Evolutionary conservation across 306 rosid genomes (phyloP).

Genomic region (Datisca glomerata): DNA sequence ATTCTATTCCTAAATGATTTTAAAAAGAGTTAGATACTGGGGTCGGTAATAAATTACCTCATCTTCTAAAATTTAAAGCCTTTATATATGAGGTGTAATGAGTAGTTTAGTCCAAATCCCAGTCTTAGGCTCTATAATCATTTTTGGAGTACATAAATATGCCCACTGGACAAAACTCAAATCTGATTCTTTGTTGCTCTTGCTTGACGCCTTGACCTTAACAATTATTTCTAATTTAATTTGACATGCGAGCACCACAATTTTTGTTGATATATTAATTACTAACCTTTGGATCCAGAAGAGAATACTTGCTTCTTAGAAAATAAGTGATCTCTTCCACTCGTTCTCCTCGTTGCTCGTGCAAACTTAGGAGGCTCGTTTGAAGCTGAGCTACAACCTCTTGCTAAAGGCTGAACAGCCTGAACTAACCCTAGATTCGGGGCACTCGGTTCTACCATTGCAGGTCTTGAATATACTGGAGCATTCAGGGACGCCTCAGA

Average conservation of each 20-base stretch:
- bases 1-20: conserved; percentile 28
- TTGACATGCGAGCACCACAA: too few species aligned
- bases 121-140: too few species aligned
- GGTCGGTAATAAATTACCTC: not conserved
- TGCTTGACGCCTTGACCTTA: too few species aligned
- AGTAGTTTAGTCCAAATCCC: too few species aligned
- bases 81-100: not conserved
- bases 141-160: too few species aligned
- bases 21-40: not conserved
- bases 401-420: conserved; percentile 21
- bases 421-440: conserved; percentile 18
- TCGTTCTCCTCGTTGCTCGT: conserved; percentile 21
- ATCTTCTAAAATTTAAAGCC: not conserved
- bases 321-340: conserved; percentile 13
- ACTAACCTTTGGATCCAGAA: conserved; percentile 31
- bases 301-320: conserved; percentile 14
- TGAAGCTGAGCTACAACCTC: conserved; percentile 15
- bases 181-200: too few species aligned
- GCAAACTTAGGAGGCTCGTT: conserved; percentile 48
- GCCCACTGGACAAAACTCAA: too few species aligned
- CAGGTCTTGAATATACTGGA: conserved; percentile 52
- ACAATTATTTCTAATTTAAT: too few species aligned
- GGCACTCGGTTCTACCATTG: conserved; percentile 10
- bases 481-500: conserved; percentile 20
- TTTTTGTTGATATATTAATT: conserved; percentile 6